Base-by-base conservation (phyloP, 768 basidiomycete species). In the Wakefieldia striispora region DNA sequence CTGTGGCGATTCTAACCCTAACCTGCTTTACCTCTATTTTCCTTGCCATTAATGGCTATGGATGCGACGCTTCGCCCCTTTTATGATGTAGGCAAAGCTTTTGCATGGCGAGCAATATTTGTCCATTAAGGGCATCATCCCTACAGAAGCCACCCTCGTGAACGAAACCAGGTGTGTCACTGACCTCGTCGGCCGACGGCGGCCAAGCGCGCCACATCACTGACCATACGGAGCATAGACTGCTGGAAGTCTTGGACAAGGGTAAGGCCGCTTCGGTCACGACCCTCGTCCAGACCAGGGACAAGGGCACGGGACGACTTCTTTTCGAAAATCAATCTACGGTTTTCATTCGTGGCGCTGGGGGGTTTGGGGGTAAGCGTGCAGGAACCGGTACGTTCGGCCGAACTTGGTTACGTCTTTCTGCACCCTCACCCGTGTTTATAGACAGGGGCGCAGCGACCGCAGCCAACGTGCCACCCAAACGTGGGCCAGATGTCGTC, bases 61-160 rank as follows among this genome's bases (percentile, higher is more conserved):
- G n/a, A n/a, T n/a, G n/a, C n/a, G n/a, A n/a, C n/a, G n/a, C n/a
- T n/a, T n/a, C 21, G 9, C 12, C 34, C 34, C 27, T 19, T 36
- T 38, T 16, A 7, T 13, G 12, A 37, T 42, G 2, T 53, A 93
- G 91, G 91, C 94, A 40, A 97, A 92, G 70, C 76, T 99, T n/a
- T 79, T 99, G 16, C 97, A 99, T 65, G 97, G 97, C 39, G 97
- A 99, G 65, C 97, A 98, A 62, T 98, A 91, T 68, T 72, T 99
- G 58, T 79, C 82, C 52, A 91, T 99, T 67, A 86, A 88, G 60
- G 83, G 74, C 2, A 84, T 88, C 0, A 89, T 98, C 51, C 95
- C 95, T 1, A 91, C 91, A 0, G 83, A 77, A 51, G 95, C 83
- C 0, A 81, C 86, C 19, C 74, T 98, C 19, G 75, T 91, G 26